Evolutionary conservation across 1,284 basidiomycete genomes (phyloP).

Genomic region (Somion occarium): DNA sequence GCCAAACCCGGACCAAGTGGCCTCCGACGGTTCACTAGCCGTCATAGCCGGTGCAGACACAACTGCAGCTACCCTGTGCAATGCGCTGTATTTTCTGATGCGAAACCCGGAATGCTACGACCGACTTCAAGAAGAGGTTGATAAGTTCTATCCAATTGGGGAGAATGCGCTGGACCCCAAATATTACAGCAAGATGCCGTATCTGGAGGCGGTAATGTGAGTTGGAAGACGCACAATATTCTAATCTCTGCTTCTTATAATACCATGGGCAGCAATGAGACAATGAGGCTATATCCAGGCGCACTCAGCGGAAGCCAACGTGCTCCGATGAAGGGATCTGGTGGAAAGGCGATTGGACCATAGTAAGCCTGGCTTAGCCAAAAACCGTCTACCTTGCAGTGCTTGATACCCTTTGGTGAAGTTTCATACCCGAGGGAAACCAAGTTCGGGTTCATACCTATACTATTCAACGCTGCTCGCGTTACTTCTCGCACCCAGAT

Average conservation of each 20-base stretch:
- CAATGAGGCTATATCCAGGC: constrained; percentile 24
- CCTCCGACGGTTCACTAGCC: constrained; percentile 17
- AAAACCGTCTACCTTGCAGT: neutral
- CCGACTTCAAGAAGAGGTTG: constrained; percentile 32
- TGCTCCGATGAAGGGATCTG: constrained; percentile 12
- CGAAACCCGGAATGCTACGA: constrained; percentile 26
- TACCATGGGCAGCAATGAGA: constrained; percentile 32
- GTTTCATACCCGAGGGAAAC: constrained; percentile 23
- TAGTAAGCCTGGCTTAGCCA: constrained; percentile 12
- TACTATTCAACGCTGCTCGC: constrained; percentile 21
- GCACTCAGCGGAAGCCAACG: constrained; percentile 22
- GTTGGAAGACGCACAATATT: constrained; percentile 11
- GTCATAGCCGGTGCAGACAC: constrained; percentile 38
- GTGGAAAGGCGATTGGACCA: constrained; percentile 16
- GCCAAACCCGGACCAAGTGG: constrained; percentile 7
- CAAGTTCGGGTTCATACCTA: constrained; percentile 19
- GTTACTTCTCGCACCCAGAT: constrained; percentile 19
- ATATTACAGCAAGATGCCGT: constrained; percentile 26
- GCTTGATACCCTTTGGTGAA: constrained; percentile 4
- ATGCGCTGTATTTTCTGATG: constrained; percentile 32
- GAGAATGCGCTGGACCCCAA: constrained; percentile 26
- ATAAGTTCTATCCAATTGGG: constrained; percentile 22
- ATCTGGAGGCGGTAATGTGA: constrained; percentile 35
- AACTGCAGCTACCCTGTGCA: constrained; percentile 30
- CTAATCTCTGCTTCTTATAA: neutral